Base-by-base conservation (phyloP, 2,329 filamentous ascomycete genomes). In the Fusarium compactum region DNA sequence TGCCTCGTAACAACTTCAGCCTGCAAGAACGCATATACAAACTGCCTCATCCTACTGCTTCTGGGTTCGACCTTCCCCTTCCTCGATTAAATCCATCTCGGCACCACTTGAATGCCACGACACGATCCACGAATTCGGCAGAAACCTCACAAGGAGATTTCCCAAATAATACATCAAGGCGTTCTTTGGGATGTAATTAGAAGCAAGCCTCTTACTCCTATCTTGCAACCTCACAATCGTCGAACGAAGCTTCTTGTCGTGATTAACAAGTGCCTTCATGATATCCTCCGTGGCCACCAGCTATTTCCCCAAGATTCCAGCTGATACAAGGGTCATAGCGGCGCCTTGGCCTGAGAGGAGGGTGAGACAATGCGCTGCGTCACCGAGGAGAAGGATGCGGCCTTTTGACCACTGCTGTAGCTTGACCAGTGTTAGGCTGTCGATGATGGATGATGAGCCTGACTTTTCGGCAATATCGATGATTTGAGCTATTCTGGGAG, bases 261-360 rank as follows among this genome's bases (percentile, higher is more conserved):
- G 34, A 12, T 7, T 11, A 18, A 0, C 10, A n/a, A 38, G 18
- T 38, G 18, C 18, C 10, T 38, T 3, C n/a, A 6, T 0, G 3
- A 38, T 7, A 4, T 12, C 10, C 6, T 38, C 10, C 3, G 34
- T 38, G 10, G 10, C 2, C 6, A 38, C n/a, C 2, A n/a, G 3
- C 10, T 38, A 10, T n/a, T 38, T 38, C 0, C 34, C 9, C 18
- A 38, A 4, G 0, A 38, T 6, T 3, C n/a, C 34, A n/a, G 34
- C 34, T 1, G 18, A 38, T n/a, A n/a, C 18, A 2, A 38, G 18
- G 18, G 34, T 5, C 18, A 11, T 11, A 4, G 5, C 3, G 6
- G 34, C 34, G 34, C 34, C 34, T n/a, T 11, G 34, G 3, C 18
- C 34, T 11, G 18, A 38, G 0, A n/a, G 18, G 5, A 38, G 34